phyloP scores from a whole-genome alignment of 139 green algal genomes.

The Chlamydomonas sp. region DNA sequence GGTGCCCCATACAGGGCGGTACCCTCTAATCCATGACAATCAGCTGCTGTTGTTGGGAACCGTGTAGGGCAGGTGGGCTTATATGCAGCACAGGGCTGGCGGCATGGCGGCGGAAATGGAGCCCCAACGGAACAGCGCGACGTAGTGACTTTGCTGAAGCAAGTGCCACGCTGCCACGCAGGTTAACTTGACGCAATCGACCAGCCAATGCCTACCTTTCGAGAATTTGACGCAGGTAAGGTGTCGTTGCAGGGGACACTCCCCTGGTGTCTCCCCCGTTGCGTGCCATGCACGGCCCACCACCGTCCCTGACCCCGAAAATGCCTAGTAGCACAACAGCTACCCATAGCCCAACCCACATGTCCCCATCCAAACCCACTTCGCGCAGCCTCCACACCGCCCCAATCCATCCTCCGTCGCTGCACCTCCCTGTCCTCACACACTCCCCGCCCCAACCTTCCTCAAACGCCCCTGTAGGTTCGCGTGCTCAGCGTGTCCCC shows the following conservation, averaged over 20 bases:
- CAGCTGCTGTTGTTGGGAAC: constrained; percentile 94
- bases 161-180: constrained; percentile 43
- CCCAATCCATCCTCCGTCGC: background rate
- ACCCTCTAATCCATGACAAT: constrained; percentile 85
- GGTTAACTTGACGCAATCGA: constrained; percentile 79
- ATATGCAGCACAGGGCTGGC: background rate
- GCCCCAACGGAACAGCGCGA: no score
- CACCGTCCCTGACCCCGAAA: background rate
- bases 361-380: background rate
- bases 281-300: background rate
- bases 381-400: background rate
- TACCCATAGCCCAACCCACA: background rate
- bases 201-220: constrained; percentile 83
- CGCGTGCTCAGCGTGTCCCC: constrained; percentile 82
- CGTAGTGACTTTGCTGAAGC: background rate
- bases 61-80: constrained; percentile 76
- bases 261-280: background rate
- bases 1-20: constrained; percentile 95
- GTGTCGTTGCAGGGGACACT: background rate
- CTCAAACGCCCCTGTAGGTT: constrained; percentile 56
- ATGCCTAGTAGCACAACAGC: no score
- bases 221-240: constrained; percentile 80
- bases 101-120: background rate
- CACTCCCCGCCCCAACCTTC: background rate
- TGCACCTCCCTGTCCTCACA: background rate